phyloP scores from a whole-genome alignment of 176 grass and related monocot species.

The Bonia amplexicaulis region DNA sequence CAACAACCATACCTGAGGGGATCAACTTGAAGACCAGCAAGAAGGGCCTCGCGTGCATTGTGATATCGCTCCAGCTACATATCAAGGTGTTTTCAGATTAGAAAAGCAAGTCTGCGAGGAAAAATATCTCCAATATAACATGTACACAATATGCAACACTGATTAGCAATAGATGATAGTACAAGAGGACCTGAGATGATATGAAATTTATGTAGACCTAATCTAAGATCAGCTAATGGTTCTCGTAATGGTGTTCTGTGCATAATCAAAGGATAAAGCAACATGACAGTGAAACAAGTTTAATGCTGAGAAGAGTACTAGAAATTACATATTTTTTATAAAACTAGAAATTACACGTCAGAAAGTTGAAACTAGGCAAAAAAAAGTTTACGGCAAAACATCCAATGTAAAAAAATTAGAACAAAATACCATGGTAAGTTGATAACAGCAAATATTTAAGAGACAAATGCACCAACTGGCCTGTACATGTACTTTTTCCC shows the following conservation, averaged over 20 bases:
- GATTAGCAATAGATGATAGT: not conserved
- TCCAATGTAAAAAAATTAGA: not conserved
- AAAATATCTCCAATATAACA: not conserved
- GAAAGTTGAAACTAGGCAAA: not conserved
- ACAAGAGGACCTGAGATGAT: not conserved
- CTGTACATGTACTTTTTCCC: not conserved
- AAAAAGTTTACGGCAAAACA: not conserved
- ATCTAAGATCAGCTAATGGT: not conserved
- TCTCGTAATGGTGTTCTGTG: not conserved
- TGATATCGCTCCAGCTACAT: slow-evolving; percentile 78
- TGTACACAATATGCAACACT: not conserved
- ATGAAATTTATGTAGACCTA: not conserved
- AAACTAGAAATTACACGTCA: not conserved
- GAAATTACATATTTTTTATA: not conserved
- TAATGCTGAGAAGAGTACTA: not conserved
- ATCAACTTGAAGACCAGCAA: slow-evolving; percentile 89
- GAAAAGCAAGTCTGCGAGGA: not conserved
- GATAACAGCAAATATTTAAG: not conserved
- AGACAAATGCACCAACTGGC: not conserved
- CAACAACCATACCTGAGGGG: slow-evolving; percentile 70
- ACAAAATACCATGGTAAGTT: not conserved
- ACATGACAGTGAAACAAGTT: not conserved
- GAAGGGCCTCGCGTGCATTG: slow-evolving; percentile 69
- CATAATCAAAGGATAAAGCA: slow-evolving; percentile 11
- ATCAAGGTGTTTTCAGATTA: slow-evolving; percentile 22